phyloP scores from a whole-genome alignment of 768 basidiomycete genomes.

The Tricholoma furcatifolium region DNA sequence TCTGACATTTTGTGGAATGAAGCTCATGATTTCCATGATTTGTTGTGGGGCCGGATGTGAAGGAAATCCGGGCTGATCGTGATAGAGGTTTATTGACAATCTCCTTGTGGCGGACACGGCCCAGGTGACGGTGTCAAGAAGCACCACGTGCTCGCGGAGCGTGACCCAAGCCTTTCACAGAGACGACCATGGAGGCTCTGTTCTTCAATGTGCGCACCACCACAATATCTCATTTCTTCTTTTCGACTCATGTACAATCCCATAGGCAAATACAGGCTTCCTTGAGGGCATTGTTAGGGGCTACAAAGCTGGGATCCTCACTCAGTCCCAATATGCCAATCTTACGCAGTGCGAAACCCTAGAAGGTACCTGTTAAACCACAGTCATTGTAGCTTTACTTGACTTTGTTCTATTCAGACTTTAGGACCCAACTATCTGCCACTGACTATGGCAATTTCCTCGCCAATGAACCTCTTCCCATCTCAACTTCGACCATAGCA shows the following conservation, averaged over 20 bases:
- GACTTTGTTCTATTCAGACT: constrained; percentile 52
- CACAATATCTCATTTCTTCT: constrained; percentile 3
- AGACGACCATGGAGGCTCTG: constrained; percentile 71
- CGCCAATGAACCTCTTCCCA: constrained; percentile 90
- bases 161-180: background rate
- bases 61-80: background rate
- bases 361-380: constrained; percentile 61
- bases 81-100: background rate
- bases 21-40: background rate
- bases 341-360: constrained; percentile 96
- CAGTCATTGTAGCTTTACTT: background rate
- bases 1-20: no score
- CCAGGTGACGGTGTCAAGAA: background rate
- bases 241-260: background rate
- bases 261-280: constrained; percentile 70
- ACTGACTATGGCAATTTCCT: constrained; percentile 99
- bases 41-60: background rate
- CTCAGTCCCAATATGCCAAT: constrained; percentile 87
- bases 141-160: background rate
- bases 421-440: constrained; percentile 91
- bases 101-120: background rate
- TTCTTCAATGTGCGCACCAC: constrained; percentile 73
- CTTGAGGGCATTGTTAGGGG: constrained; percentile 85
- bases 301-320: constrained; percentile 91
- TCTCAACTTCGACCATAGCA: constrained; percentile 93